These are phyloP conservation scores for Platanthera guangdongensis DNA, from an alignment of 106 monocot genomes.

Conservation along the genomic window DNA sequence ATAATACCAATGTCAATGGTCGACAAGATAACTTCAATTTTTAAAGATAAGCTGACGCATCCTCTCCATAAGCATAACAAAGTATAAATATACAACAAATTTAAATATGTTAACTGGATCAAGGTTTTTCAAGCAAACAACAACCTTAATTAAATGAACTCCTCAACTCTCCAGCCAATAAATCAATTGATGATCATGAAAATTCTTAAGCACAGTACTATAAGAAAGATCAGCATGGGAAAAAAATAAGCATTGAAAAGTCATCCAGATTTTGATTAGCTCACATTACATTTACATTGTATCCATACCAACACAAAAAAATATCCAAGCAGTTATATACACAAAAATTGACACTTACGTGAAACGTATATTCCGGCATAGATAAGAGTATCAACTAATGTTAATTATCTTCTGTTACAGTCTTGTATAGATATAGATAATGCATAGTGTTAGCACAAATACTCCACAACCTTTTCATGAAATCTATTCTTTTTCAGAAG, in stretches of 20 bases:
- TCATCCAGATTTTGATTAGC: not conserved
- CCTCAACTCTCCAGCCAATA: not conserved
- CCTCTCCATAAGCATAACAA: no score
- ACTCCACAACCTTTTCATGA: no score
- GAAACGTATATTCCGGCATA: not conserved
- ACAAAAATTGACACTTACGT: not conserved
- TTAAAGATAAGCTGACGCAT: not conserved
- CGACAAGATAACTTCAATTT: not conserved
- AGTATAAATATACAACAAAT: not conserved
- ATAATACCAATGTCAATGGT: not conserved
- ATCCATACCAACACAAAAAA: not conserved
- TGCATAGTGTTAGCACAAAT: no score
- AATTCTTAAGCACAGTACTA: not conserved
- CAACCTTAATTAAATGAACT: not conserved
- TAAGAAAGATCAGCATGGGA: not conserved
- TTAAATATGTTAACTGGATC: not conserved
- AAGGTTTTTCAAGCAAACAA: not conserved
- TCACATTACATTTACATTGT: not conserved
- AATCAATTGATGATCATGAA: not conserved
- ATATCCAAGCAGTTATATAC: not conserved
- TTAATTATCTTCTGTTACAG: no score
- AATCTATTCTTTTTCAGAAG: no score
- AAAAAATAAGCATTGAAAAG: not conserved
- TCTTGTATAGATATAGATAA: no score
- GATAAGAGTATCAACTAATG: not conserved